phyloP scores from a whole-genome alignment of 2,329 filamentous ascomycete genomes.

The Scopulariopsis brevicaulis region DNA sequence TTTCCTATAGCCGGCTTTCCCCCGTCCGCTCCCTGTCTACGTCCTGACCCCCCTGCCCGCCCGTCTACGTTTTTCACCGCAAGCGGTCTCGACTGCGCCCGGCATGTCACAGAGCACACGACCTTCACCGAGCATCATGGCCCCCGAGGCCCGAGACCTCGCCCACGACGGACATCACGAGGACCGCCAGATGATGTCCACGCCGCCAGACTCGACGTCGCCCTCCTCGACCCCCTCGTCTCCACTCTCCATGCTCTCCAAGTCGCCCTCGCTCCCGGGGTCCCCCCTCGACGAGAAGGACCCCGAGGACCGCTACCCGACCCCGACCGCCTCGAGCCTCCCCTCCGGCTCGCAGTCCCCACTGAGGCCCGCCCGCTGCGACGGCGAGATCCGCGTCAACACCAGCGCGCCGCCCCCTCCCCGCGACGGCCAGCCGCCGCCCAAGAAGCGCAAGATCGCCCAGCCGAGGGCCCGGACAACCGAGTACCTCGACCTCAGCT shows the following conservation, averaged over 20 bases:
- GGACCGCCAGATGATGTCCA: conserved; percentile 7
- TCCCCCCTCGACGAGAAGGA: conserved; percentile 26
- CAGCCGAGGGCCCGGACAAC: conserved; percentile 59
- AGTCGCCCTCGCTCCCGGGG: conserved; percentile 38
- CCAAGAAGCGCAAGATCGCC: conserved; percentile 63
- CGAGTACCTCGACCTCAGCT: conserved; percentile 61
- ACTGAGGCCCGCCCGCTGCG: conserved; percentile 22
- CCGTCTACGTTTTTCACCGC: neutral
- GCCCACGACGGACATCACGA: neutral
- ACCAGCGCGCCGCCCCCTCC: conserved; percentile 7
- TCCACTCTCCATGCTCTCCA: conserved; percentile 40
- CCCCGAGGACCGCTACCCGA: conserved; percentile 35
- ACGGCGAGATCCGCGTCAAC: conserved; percentile 17
- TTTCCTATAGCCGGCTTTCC: neutral
- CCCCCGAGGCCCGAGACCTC: neutral
- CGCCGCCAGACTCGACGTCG: conserved; percentile 21
- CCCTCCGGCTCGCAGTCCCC: conserved; percentile 40
- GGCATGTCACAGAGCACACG: neutral
- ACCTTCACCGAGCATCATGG: neutral
- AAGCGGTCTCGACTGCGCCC: neutral
- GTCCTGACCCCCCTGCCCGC: neutral
- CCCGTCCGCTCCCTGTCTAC: neutral
- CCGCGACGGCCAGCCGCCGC: conserved; percentile 52
- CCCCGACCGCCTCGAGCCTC: conserved; percentile 26
- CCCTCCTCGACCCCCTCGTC: conserved; percentile 38